Evolutionary conservation across 148 eudicot genomes (phyloP).

Genomic region (Persicaria maculosa): DNA sequence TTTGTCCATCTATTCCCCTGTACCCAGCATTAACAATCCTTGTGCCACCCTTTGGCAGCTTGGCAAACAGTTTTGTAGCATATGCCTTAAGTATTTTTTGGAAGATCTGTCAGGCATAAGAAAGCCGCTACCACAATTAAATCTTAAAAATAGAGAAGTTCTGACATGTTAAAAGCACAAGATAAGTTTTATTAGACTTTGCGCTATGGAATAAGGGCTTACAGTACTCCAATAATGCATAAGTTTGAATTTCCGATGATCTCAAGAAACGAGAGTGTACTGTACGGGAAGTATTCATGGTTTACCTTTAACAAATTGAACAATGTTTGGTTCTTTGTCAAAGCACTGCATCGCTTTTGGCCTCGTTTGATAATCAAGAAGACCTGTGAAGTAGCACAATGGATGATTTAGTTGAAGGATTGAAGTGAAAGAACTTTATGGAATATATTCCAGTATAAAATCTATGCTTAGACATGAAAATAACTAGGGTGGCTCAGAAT

Average conservation of each 20-base stretch:
- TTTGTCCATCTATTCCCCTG: conserved; percentile 99
- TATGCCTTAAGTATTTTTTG: conserved; percentile 89
- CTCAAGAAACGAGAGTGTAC: background rate
- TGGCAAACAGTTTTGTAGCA: conserved; percentile 86
- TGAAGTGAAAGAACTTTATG: background rate
- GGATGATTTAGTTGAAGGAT: conserved; percentile 13
- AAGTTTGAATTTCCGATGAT: no score
- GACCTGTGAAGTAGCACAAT: conserved; percentile 36
- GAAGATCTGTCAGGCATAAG: conserved; percentile 50
- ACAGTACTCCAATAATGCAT: no score
- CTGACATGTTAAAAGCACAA: background rate
- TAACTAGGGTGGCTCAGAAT: background rate
- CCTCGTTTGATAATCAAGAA: conserved; percentile 88
- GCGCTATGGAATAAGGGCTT: no score
- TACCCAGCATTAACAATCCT: conserved; percentile 97
- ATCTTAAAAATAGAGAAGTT: background rate
- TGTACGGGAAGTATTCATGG: background rate
- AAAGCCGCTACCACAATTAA: background rate
- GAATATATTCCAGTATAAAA: background rate
- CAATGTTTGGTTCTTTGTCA: conserved; percentile 90
- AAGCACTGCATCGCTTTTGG: conserved; percentile 91
- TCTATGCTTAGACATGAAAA: background rate
- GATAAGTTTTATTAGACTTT: no score
- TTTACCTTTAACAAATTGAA: conserved; percentile 70
- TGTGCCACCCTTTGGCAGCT: conserved; percentile 87